Base-by-base conservation (phyloP, 1,284 basidiomycete genomes). In the Ustilago esculenta region DNA sequence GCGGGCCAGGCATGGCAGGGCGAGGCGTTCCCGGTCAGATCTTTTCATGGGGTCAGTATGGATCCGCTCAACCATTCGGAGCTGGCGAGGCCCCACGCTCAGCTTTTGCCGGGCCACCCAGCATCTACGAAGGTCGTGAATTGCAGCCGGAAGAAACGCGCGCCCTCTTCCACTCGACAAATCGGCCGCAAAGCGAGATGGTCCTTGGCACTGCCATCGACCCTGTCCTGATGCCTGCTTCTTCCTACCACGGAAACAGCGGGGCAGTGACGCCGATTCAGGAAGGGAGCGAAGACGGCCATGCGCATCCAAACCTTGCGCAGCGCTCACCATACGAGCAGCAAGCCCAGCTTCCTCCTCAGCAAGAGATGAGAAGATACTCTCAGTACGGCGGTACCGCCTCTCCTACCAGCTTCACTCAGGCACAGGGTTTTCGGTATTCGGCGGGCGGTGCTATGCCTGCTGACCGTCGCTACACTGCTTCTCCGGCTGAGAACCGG, bases 1-100 rank as follows among this genome's bases (percentile, higher is more conserved):
- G 72, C 7, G 76, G 76, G 5, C 75, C 75, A 4, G 76, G 76
- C 15, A 68, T 78, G 65, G 76, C 76, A 2, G 76, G 76, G 6
- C 50, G 76, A 10, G 76, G 76, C n/a, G 74, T 76, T 12, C 74
- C 76, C 15, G 76, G 76, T 12, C 74, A 75, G 34, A 36, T 76
- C 8, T 76, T 75, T 36, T 63, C 61, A 12, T 78, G 72, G 74
- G 66, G 70, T 4, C 51, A 71, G 35, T 68, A 64, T 33, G 76
- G 74, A 14, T 68, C 67, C n/a, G 68, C 58, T 3, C 72, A 72
- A 27, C 58, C 67, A 1, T 65, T 70, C 23, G 66, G 67, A 6
- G 48, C 50, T n/a, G 44, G 45, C 32, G 52, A 54, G 14, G 48
- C 57, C 7, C 65, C 63, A 1, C 52, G 72, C 23, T 59, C 66